Base-by-base conservation (phyloP, 495 filamentous ascomycete species). In the Jackrogersella minutella region DNA sequence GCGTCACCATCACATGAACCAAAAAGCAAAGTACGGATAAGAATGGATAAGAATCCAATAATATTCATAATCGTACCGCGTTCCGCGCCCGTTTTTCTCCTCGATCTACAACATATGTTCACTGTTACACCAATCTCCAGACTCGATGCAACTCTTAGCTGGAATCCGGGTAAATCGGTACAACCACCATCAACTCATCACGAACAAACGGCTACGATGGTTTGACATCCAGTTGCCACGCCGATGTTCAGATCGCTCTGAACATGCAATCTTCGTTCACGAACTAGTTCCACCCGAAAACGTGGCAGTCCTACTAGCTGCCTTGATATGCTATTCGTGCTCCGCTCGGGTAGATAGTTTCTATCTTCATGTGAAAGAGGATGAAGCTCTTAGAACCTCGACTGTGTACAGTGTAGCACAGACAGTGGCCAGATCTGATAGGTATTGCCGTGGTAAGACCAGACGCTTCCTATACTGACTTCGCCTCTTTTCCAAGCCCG, bases 31-130 rank as follows among this genome's bases (percentile, higher is more conserved):
- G 19, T 9, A 24, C 19, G n/a, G n/a, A 7, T 21, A 49, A 58
- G 26, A 17, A 60, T 24, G 37, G 21, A 62, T 17, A 33, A 28
- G 24, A 44, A n/a, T 17, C 49, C 49, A 55, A 56, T 43, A 16
- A 14, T 11, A 56, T 61, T 50, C 56, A 10, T 49, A n/a, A 50
- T 41, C n/a, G 14, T 51, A 53, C 31, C 64, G 64, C 51, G 17
- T 55, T 56, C 51, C 43, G 56, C 64, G 64, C 56, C 22, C 54
- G 16, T 22, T 30, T 46, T 37, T 26, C 26, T 26, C 26, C 53
- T 28, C 16, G 24, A 49, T 14, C 9, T 47, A 13, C 37, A 37
- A n/a, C n/a, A n/a, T n/a, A n/a, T n/a, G n/a, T 21, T 26, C 3
- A 7, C 3, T 30, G 31, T n/a, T 59, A 65, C 54, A 53, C 62